Base-by-base conservation (phyloP, 139 green algal species). In the Chlorella sp. region DNA sequence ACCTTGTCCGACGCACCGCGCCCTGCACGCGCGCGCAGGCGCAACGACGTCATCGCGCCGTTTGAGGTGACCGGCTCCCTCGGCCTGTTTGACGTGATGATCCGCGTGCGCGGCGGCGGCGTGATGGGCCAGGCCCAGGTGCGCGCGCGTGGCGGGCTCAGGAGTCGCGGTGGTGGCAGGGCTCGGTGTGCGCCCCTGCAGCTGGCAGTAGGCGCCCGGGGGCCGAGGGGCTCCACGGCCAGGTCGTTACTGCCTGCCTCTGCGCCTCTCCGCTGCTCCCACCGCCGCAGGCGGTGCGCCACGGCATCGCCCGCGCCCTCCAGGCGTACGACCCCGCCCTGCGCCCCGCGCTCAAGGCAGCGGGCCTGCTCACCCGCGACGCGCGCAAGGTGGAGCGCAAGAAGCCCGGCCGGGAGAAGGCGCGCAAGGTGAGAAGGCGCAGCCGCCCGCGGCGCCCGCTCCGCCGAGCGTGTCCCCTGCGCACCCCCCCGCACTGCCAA, bases 361-460 rank as follows among this genome's bases (percentile, higher is more conserved):
- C 77, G 21, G 89, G 83, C 0, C 64, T 93, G 60, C 84, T 99
- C 31, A 93, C 83, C 8, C 83, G 90, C 3, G 95, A 98, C 79
- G 53, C 90, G 12, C 85, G 95, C 4, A 79, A 93, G 21, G 95
- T 99, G 61, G 95, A 99, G 82, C 73, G 93, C 8, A 99, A 99
- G 88, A 99, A 99, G 86, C 90, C 95, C 23, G 95, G 93, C 29
- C 69, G 48, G 71, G 79, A 82, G 61, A 86, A 86, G 70, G 81
- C 81, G 14, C 59, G 81, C 29, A 86, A 86, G 69, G n/a, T n/a
- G n/a, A n/a, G n/a, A n/a, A n/a, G n/a, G n/a, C n/a, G n/a, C n/a
- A n/a, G n/a, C n/a, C n/a, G n/a, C n/a, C n/a, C n/a, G n/a, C n/a
- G n/a, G n/a, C n/a, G n/a, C n/a, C n/a, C n/a, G n/a, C n/a, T n/a